phyloP scores from a whole-genome alignment of 2,329 filamentous ascomycete genomes.

The Fusarium pseudoanthophilum region DNA sequence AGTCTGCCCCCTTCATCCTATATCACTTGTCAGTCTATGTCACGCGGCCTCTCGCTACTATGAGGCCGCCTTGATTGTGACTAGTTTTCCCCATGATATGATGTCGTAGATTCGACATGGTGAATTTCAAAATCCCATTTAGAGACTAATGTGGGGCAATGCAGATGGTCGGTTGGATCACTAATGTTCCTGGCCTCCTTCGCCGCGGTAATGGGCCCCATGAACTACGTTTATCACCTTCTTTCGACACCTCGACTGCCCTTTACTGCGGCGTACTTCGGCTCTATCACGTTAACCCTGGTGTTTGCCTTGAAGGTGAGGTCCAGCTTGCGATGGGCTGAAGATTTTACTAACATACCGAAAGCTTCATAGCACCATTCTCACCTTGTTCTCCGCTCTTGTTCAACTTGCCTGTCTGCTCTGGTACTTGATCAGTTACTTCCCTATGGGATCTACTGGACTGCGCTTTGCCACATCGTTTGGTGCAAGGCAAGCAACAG shows the following conservation, averaged over 20 bases:
- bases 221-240: constrained; percentile 84
- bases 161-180: constrained; percentile 94
- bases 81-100: constrained; percentile 28
- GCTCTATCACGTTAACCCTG: constrained; percentile 87
- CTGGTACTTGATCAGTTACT: constrained; percentile 98
- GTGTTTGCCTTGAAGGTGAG: constrained; percentile 94
- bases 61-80: constrained; percentile 18
- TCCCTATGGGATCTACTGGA: constrained; percentile 93
- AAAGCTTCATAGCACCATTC: constrained; percentile 83
- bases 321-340: constrained; percentile 43
- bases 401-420: constrained; percentile 83
- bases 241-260: constrained; percentile 85
- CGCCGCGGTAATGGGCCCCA: constrained; percentile 92
- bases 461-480: constrained; percentile 87
- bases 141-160: constrained; percentile 41
- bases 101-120: constrained; percentile 28
- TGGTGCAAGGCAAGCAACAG: constrained; percentile 82
- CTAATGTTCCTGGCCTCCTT: constrained; percentile 90
- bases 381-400: constrained; percentile 86
- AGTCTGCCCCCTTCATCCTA: constrained; percentile 6
- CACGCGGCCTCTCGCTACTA: constrained; percentile 26
- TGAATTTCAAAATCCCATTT: constrained; percentile 25
- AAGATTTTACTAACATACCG: constrained; percentile 23
- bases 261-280: constrained; percentile 95
- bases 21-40: constrained; percentile 24